A percentile compares a stretch with the other conserved stretches of the same genome.
Evolutionary conservation across 140 eudicot species (phyloP).

Genomic region (Flaveria floridana): DNA sequence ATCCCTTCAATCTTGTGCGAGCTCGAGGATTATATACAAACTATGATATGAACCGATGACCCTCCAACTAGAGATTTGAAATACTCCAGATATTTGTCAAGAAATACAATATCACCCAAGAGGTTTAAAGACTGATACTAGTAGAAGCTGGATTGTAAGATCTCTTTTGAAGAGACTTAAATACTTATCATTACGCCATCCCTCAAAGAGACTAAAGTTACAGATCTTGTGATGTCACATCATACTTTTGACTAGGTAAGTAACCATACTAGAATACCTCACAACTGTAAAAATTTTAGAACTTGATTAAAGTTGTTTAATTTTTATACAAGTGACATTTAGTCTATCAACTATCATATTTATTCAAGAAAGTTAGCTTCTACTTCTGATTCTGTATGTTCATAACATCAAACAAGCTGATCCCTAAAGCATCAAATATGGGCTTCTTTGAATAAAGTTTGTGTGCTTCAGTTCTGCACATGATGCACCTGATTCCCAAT

Average conservation of each 20-base stretch:
- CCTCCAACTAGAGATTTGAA: neutral
- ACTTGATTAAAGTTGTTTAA: conserved; percentile 3
- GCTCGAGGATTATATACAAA: neutral
- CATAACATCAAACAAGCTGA: conserved; percentile 61
- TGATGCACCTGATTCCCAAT: conserved; percentile 63
- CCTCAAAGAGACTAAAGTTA: too few species aligned
- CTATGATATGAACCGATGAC: neutral
- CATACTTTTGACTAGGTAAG: too few species aligned
- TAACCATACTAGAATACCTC: neutral
- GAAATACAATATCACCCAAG: neutral
- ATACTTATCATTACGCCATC: too few species aligned
- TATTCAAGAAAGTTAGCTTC: neutral
- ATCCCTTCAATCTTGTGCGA: neutral
- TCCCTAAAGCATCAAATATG: conserved; percentile 73
- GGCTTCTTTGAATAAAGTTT: conserved; percentile 72
- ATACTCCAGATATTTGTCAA: neutral
- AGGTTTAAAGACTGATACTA: neutral
- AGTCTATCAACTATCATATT: neutral
- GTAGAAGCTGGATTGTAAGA: neutral
- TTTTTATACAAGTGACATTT: neutral
- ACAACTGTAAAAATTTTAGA: neutral
- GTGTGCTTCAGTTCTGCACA: conserved; percentile 86
- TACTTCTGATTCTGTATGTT: conserved; percentile 72
- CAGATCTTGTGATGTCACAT: too few species aligned
- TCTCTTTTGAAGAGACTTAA: neutral